Percentiles rank a stretch among this genome's conserved stretches.
Evolutionary conservation across 1,284 basidiomycete species (phyloP).

Genomic region (Tranzscheliella williamsii): DNA sequence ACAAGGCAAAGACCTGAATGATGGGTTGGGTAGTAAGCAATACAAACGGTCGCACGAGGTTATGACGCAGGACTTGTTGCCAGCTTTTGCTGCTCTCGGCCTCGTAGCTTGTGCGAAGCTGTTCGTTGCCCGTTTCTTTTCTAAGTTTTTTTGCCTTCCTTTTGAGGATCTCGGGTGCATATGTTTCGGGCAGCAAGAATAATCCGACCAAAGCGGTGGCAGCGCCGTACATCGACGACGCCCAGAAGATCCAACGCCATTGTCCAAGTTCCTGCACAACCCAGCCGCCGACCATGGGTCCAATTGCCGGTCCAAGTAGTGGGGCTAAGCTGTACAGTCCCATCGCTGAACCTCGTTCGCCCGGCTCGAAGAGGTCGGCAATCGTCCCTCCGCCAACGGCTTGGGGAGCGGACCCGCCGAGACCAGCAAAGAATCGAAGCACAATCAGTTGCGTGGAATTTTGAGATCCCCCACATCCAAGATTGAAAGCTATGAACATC

Average conservation of each 20-base stretch:
- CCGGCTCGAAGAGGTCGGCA: slow-evolving; percentile 70
- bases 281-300: slow-evolving; percentile 39
- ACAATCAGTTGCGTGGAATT: slow-evolving; percentile 56
- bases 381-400: slow-evolving; percentile 66
- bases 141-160: slow-evolving; percentile 63
- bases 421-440: slow-evolving; percentile 72
- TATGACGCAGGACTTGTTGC: slow-evolving; percentile 57
- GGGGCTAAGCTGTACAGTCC: slow-evolving; percentile 69
- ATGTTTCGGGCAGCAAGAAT: slow-evolving; percentile 57
- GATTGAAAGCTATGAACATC: slow-evolving; percentile 50
- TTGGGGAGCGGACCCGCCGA: slow-evolving; percentile 65
- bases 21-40: slow-evolving; percentile 65
- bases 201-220: slow-evolving; percentile 40
- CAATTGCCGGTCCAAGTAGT: slow-evolving; percentile 44
- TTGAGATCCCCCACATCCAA: slow-evolving; percentile 47
- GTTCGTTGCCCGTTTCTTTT: slow-evolving; percentile 60
- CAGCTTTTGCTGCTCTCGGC: slow-evolving; percentile 31
- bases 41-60: slow-evolving; percentile 65
- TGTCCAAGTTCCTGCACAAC: slow-evolving; percentile 33
- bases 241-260: slow-evolving; percentile 48
- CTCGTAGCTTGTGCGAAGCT: slow-evolving; percentile 47
- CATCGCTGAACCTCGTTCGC: slow-evolving; percentile 71
- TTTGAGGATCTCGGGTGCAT: slow-evolving; percentile 56
- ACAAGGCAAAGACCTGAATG: slow-evolving; percentile 64
- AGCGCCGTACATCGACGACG: slow-evolving; percentile 37